phyloP scores from a whole-genome alignment of 1,139 yeast species.

The Suhomyces terraborum region DNA sequence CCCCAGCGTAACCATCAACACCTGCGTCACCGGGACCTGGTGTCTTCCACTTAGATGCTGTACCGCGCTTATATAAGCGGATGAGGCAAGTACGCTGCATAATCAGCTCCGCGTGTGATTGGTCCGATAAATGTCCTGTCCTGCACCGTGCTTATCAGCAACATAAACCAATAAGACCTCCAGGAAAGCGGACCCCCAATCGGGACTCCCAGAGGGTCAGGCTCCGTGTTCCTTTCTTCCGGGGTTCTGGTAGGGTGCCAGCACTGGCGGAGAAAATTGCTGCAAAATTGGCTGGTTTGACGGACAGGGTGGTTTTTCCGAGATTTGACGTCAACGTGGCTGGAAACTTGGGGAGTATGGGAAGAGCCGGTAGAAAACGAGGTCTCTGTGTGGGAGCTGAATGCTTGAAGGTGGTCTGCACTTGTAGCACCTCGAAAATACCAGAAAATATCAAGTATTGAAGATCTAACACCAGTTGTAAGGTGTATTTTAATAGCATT shows the following conservation, averaged over 20 bases:
- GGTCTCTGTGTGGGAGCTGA: too few species aligned
- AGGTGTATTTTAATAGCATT: too few species aligned
- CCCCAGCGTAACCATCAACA: too few species aligned
- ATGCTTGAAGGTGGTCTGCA: too few species aligned
- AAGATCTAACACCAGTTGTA: too few species aligned
- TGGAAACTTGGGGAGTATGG: too few species aligned
- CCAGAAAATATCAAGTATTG: too few species aligned
- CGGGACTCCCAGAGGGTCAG: not conserved
- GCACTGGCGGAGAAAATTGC: not conserved
- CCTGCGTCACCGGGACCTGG: conserved; percentile 3
- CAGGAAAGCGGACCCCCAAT: not conserved
- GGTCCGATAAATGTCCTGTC: conserved; percentile 14
- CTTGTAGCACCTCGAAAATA: too few species aligned
- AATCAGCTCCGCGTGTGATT: conserved; percentile 15
- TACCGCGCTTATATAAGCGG: not conserved
- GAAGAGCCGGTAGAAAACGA: too few species aligned
- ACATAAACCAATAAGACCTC: not conserved
- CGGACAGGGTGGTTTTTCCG: too few species aligned
- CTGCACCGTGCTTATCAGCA: conserved; percentile 12
- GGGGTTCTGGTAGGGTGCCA: not conserved
- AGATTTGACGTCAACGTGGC: too few species aligned
- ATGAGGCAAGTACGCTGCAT: conserved; percentile 6
- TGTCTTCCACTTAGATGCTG: too few species aligned
- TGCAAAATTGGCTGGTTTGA: not conserved
- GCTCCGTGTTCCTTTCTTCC: not conserved